Base-by-base conservation (phyloP, 306 rosid genomes). In the Herpetospermum pedunculosum region DNA sequence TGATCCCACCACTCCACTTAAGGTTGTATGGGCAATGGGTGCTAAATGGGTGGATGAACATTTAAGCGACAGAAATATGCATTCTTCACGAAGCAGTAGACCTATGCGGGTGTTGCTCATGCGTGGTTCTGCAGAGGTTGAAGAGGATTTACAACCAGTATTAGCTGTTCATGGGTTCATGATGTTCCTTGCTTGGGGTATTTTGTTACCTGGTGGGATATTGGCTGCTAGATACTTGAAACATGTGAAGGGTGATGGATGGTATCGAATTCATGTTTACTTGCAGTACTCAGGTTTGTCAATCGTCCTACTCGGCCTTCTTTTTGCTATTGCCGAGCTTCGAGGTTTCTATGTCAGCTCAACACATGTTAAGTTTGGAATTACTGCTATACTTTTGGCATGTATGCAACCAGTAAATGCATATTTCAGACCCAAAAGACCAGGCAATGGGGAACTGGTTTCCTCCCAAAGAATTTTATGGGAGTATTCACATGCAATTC, bases 111-210 rank as follows among this genome's bases (percentile, higher is more conserved):
- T 93, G 30, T 80, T 86, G 63, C 96, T 89, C 60, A 75, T 77
- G 87, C 92, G 89, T 11, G 98, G 97, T 77, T 93, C 94, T 40
- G 92, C 97, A 40, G 97, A 90, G 83, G 98, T 97, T 0, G 97
- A 90, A 79, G 89, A 90, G 83, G 98, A 93, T 83, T 78, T 93
- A 79, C 90, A 86, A 44, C 97, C 98, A 0, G 97, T 93, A 29
- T 79, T 93, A 75, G 96, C 92, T 34, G 98, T 89, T 46, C 98
- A 93, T 81, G 98, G 97, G 52, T 87, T 93, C 59, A 90, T 90
- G 97, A 93, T 90, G 97, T 93, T 93, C 78, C 84, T 93, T 46
- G 97, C 97, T 38, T 93, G 97, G 97, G 97, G 92, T 57, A 89
- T 93, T 58, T 77, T 93, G 83, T 89, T 93, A 81, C 98, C 97